Base-by-base conservation (phyloP, 805 yeast species). In the Sugiyamaella smithiae region DNA sequence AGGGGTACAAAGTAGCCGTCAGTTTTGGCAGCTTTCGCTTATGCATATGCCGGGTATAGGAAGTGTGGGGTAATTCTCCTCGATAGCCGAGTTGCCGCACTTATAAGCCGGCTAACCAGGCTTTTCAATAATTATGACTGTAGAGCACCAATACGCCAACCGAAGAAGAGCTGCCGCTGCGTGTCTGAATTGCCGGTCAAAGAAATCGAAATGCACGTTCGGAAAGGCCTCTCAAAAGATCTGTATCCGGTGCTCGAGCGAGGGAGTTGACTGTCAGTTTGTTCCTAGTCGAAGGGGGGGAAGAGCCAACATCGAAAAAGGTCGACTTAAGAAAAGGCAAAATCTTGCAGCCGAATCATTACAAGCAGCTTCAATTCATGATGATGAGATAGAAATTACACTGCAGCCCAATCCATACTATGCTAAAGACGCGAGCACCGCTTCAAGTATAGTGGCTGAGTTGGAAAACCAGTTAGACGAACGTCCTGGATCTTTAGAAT, bases 181-280 rank as follows among this genome's bases (percentile, higher is more conserved):
- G 1, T 89, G 97, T 60, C 67, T 86, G 43, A 85, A 81, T 64
- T 89, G 97, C 63, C 76, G 96, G 19, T 78, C 81, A 4, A 75
- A 95, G 37, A 90, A 89, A 60, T 40, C 33, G 32, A 82, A 81
- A 59, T 36, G 20, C 5, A 14, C 40, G n/a, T 16, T 17, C 23
- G 11, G 6, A 17, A 8, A n/a, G n/a, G 8, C 7, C 40, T 5
- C 23, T 12, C 11, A 11, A 16, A 17, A 36, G 9, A 80, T 91
- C 4, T 89, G 97, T 71, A 82, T 80, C 1, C 69, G 97, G 43
- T 89, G 97, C 61, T 73, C 75, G 51, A 72, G 97, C 42, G 96
- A 89, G 61, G 71, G 93, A 8, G 79, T 78, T 56, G 88, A 83
- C 56, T 89, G 97, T 66, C 81, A 83, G 9, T 81, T 85, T 54